Percentiles rank a stretch among this genome's conserved stretches.
Conservation (phyloP, 495 filamentous ascomycete genomes). For the Aspergillus leporis region DNA sequence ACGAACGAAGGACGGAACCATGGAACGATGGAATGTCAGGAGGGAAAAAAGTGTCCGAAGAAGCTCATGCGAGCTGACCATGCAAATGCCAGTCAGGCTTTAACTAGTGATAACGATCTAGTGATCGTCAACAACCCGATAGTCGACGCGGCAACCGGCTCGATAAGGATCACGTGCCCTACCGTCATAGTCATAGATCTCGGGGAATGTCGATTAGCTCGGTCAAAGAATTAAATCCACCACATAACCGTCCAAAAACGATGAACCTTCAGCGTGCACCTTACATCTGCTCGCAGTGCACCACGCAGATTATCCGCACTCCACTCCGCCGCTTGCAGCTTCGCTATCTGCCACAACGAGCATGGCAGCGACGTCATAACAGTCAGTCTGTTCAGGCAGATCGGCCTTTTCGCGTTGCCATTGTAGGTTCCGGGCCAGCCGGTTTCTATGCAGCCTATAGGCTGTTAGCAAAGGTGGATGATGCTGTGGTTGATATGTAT, state of each 20-base stretch:
- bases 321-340: slow-evolving; percentile 10
- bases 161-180: slow-evolving; percentile 34
- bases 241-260: slow-evolving; percentile 2
- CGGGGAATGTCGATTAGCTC: neutral
- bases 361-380: slow-evolving; percentile 28
- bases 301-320: slow-evolving; percentile 20
- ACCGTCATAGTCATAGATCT: slow-evolving; percentile 5
- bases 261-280: slow-evolving; percentile 32
- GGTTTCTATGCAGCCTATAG: slow-evolving; percentile 93
- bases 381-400: slow-evolving; percentile 40
- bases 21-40: slow-evolving; percentile 26
- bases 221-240: neutral
- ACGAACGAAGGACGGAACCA: slow-evolving; percentile 25
- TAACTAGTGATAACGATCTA: too few species aligned
- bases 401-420: slow-evolving; percentile 71
- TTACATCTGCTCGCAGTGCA: slow-evolving; percentile 39
- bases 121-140: slow-evolving; percentile 31
- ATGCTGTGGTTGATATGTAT: slow-evolving; percentile 90
- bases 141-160: slow-evolving; percentile 35
- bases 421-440: slow-evolving; percentile 93
- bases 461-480: slow-evolving; percentile 68
- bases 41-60: slow-evolving; percentile 1
- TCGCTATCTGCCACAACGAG: slow-evolving; percentile 9
- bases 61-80: neutral
- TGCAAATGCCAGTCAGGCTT: neutral